Percentiles rank a stretch among this genome's conserved stretches.
These are phyloP conservation scores for Neurospora terricola DNA, from an alignment of 495 filamentous ascomycete species.

Conservation along the genomic window DNA sequence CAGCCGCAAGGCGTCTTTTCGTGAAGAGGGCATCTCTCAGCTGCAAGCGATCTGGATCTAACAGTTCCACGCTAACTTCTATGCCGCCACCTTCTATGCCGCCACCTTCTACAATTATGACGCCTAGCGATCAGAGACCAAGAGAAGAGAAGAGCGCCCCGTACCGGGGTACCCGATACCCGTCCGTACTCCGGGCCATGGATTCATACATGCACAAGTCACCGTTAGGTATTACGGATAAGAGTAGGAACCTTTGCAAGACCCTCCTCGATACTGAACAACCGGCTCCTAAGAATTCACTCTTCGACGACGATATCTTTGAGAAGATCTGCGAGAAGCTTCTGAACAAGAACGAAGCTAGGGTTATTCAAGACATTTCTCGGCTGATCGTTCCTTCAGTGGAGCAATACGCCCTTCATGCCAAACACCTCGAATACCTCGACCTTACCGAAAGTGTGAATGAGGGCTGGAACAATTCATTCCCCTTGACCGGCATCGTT, in stretches of 20 bases:
- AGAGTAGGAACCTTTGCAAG: not conserved
- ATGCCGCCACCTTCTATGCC: not conserved
- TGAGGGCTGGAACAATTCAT: conserved; percentile 30
- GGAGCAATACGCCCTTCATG: not conserved
- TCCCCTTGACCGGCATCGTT: conserved; percentile 20
- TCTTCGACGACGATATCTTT: conserved; percentile 2
- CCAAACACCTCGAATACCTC: not conserved
- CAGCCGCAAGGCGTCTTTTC: not conserved
- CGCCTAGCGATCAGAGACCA: not conserved
- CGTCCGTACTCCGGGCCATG: not conserved
- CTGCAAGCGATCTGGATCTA: not conserved
- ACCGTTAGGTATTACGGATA: not conserved
- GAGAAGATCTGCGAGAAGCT: not conserved
- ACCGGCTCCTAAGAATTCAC: not conserved
- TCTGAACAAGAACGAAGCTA: not conserved
- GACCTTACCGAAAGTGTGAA: conserved; percentile 32
- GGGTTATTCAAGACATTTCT: conserved; percentile 1
- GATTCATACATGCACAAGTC: not conserved
- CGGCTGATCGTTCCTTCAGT: conserved; percentile 14
- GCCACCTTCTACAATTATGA: too few relatives aligned
- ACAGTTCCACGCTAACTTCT: not conserved
- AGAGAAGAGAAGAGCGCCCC: not conserved
- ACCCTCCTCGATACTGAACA: not conserved
- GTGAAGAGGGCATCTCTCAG: not conserved
- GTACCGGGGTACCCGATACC: not conserved